Evolutionary conservation across 1,284 basidiomycete genomes (phyloP), one percentile per base, ranked within the genome.

Genomic region (Coriolopsis trogii): DNA sequence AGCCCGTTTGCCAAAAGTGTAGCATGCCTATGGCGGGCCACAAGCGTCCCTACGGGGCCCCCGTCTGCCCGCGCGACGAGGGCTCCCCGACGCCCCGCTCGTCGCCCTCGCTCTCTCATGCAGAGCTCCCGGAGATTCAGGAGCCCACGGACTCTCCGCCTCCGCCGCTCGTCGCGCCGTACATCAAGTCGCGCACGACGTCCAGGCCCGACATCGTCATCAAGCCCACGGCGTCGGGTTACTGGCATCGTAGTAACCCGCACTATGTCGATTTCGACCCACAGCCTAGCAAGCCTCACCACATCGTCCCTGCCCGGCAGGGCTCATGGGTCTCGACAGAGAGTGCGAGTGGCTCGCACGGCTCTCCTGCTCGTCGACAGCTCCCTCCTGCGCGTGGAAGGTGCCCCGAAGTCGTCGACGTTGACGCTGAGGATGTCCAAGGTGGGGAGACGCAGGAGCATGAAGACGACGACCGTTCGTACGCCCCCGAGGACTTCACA

Each of bases 11-110:
- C 50, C 66, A 63, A 34, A 61, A 53, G 16, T 70, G 68, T 45
- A 61, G 64, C 10, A 31, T 45, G 2, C 65, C 56, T 31, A 70
- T 70, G 68, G 62, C 59, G 1, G 68, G 68, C 16, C 68, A 70
- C 58, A 68, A 65, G 53, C 63, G 68, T 16, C 66, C 66, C 3
- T 40, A 64, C 36, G 65, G 66, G 30, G 30, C 28, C 37, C 63
- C 61, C 28, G 51, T 68, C 28, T 69, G 68, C 39, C 68, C 68
- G 16, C 51, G 50, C 31, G 47, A 46, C 51, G 49, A 25, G 31
- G n/a, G 44, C 48, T 33, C 39, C 10, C 55, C 49, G 15, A 33
- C 52, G 9, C 46, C 26, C 21, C 43, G 26, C 23, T 30, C 40
- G 23, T 8, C 37, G 21, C 7, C 41, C 33, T 18, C 33, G 16